Evolutionary conservation across 176 grass and related monocot species (phyloP).

Genomic region (Triticum dicoccoides): DNA sequence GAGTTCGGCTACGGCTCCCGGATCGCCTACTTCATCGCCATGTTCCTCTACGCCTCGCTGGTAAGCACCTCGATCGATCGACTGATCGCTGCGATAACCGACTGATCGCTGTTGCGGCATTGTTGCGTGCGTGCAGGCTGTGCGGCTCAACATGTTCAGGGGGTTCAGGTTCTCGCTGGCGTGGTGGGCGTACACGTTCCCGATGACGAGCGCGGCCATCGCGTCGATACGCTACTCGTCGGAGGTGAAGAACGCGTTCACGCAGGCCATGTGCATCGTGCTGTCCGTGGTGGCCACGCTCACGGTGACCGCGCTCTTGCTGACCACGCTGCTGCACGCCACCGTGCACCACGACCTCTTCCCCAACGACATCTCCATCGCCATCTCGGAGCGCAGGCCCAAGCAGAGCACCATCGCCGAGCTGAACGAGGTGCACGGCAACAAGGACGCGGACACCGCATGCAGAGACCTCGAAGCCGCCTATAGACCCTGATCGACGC

Average conservation of each 20-base stretch:
- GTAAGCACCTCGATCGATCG: conserved; percentile 11
- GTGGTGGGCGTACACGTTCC: conserved; percentile 98
- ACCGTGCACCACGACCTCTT: conserved; percentile 75
- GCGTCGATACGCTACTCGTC: conserved; percentile 75
- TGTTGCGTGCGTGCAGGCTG: conserved; percentile 39
- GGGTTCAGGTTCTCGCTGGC: conserved; percentile 92
- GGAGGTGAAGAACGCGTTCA: conserved; percentile 78
- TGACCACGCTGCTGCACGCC: conserved; percentile 75
- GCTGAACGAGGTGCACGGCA: neutral
- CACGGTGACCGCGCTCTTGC: conserved; percentile 47
- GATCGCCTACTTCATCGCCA: conserved; percentile 72
- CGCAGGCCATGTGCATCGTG: conserved; percentile 54
- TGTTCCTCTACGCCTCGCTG: conserved; percentile 90
- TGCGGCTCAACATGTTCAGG: conserved; percentile 80
- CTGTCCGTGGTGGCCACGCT: conserved; percentile 57
- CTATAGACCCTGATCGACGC: no score
- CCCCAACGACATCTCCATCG: conserved; percentile 97
- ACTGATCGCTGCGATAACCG: neutral
- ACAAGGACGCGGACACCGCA: neutral
- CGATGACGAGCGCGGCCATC: conserved; percentile 82
- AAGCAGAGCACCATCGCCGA: conserved; percentile 18
- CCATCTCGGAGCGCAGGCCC: conserved; percentile 55
- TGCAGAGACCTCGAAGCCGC: conserved; percentile 22
- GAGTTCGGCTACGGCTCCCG: conserved; percentile 66
- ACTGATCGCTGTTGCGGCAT: neutral